A percentile compares a stretch with the other conserved stretches of the same genome.
Conservation (phyloP, 108 stramenopile species). For the Cyclotella atomus region DNA sequence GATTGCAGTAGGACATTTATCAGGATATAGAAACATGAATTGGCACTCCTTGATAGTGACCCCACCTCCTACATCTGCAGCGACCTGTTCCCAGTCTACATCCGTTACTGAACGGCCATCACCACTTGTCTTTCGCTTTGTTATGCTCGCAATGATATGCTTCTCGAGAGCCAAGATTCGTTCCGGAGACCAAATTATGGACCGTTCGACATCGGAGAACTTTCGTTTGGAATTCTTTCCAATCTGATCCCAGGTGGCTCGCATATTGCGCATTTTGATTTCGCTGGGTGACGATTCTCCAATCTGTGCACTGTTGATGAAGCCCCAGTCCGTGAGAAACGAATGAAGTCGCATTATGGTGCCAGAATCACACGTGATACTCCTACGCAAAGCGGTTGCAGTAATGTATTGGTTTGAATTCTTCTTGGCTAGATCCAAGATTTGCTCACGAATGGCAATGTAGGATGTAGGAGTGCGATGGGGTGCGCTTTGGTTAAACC, state of each 20-base stretch:
- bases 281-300: slow-evolving; percentile 85
- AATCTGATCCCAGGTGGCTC: slow-evolving; percentile 11
- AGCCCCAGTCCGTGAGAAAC: slow-evolving; percentile 68
- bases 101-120: not conserved
- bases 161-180: slow-evolving; percentile 31
- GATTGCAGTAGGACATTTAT: slow-evolving; percentile 7
- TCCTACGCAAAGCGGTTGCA: slow-evolving; percentile 65
- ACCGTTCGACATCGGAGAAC: slow-evolving; percentile 29
- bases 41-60: slow-evolving; percentile 70
- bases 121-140: slow-evolving; percentile 6
- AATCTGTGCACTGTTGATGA: slow-evolving; percentile 71
- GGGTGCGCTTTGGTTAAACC: slow-evolving; percentile 80
- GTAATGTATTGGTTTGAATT: slow-evolving; percentile 76
- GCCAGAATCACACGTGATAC: slow-evolving; percentile 79
- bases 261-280: slow-evolving; percentile 50
- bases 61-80: slow-evolving; percentile 58
- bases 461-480: slow-evolving; percentile 75
- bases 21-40: slow-evolving; percentile 57
- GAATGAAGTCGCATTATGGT: slow-evolving; percentile 73
- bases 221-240: slow-evolving; percentile 21
- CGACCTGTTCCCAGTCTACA: slow-evolving; percentile 77
- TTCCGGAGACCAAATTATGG: slow-evolving; percentile 33
- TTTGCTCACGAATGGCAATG: slow-evolving; percentile 61
- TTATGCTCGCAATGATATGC: slow-evolving; percentile 14
- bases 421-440: slow-evolving; percentile 46